Base-by-base conservation (phyloP, 225 moss, liverwort and hornwort species). In the Polytrichum formosum region DNA sequence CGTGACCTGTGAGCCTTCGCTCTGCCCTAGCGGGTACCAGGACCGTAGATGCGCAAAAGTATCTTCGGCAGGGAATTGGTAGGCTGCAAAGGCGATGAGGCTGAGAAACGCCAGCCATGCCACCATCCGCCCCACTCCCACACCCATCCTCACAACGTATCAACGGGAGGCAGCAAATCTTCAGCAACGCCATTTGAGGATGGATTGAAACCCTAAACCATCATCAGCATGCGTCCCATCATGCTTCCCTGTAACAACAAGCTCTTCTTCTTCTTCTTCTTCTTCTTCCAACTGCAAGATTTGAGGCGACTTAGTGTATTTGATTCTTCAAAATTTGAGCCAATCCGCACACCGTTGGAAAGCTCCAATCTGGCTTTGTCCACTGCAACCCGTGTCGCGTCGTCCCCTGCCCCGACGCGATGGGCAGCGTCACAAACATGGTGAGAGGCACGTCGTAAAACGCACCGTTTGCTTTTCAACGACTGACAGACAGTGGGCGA, bases 141-240 rank as follows among this genome's bases (percentile, higher is more conserved):
- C 23, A 22, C 8, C 68, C 61, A 76, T 75, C 75, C 73, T 71
- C 13, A 67, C 62, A 26, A 25, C 59, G 58, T 7, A 18, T 20
- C 29, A 73, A 31, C 55, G 55, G 59, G 63, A 29, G 33, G 56
- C 61, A 63, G 62, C 72, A 58, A 7, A 21, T 62, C 65, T 55
- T 74, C 82, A 74, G 62, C 77, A 75, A 69, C 70, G 74, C 85
- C 82, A 85, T 85, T 70, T 72, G 30, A 46, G 13, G 16, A 46
- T 46, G 46, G 46, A 46, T 46, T 16, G 46, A 16, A 46, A 46
- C 46, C 46, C 46, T 46, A 46, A 46, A 46, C 16, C 46, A 46
- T 13, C 13, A 16, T 16, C 13, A 16, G 10, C 46, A 46, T 46
- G 46, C 46, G 16, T 46, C 46, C 16, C 46, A 16, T 46, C 46